Conservation (phyloP, 768 basidiomycete species). For the Boletus speciosus region DNA sequence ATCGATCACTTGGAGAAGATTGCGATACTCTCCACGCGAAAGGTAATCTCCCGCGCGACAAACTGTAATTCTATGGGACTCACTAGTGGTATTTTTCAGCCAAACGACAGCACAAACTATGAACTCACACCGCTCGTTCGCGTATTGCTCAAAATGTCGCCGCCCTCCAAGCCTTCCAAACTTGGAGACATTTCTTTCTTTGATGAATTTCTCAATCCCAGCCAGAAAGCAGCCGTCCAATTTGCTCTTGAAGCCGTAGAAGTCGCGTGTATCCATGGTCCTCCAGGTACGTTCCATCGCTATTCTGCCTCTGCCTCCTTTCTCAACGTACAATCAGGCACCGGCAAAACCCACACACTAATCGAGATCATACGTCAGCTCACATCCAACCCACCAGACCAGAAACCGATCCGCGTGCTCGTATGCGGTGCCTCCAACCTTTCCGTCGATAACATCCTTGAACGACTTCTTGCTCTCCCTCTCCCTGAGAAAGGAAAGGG, state of each 20-base stretch:
- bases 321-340: constrained; percentile 43
- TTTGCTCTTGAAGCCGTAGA: constrained; percentile 81
- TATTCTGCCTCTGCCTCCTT: not conserved
- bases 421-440: constrained; percentile 94
- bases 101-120: constrained; percentile 41
- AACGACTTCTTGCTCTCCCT: constrained; percentile 71
- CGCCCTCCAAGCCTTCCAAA: constrained; percentile 39
- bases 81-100: constrained; percentile 14
- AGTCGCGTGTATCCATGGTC: constrained; percentile 93
- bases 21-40: constrained; percentile 25
- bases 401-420: constrained; percentile 60
- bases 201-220: constrained; percentile 72
- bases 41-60: constrained; percentile 9
- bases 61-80: not conserved
- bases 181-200: constrained; percentile 57
- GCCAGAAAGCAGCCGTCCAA: constrained; percentile 78
- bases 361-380: constrained; percentile 91
- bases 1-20: constrained; percentile 61
- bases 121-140: constrained; percentile 52
- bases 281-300: constrained; percentile 61
- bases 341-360: constrained; percentile 94
- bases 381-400: constrained; percentile 41
- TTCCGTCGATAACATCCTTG: constrained; percentile 93
- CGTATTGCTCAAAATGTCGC: constrained; percentile 67
- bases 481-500: constrained; percentile 44